These are phyloP conservation scores for Aspergillus piperis DNA, from an alignment of 2,329 filamentous ascomycete genomes.

Conservation along the genomic window DNA sequence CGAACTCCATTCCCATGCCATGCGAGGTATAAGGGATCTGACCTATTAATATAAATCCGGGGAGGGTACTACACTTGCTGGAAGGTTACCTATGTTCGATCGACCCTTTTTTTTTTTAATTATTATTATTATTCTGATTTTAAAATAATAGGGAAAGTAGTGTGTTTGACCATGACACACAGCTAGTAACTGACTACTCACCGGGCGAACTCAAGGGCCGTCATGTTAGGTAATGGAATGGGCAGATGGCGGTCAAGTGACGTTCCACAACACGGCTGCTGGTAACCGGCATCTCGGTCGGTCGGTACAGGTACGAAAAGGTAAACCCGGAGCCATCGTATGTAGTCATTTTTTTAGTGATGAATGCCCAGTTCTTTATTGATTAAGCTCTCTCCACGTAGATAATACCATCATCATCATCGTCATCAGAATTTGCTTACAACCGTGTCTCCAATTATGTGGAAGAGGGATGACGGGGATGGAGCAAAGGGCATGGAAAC, in stretches of 20 bases:
- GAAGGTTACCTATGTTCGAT: too few relatives aligned
- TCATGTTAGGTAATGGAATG: conserved; percentile 23
- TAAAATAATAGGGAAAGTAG: too few relatives aligned
- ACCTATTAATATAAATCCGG: background rate
- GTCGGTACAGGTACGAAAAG: conserved; percentile 9
- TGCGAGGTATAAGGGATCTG: background rate
- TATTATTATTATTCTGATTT: too few relatives aligned
- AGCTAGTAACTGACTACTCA: background rate
- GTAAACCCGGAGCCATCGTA: too few relatives aligned
- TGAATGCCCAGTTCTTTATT: too few relatives aligned
- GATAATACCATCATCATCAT: too few relatives aligned
- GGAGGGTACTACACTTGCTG: background rate
- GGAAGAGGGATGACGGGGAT: background rate
- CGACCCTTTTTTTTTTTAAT: background rate
- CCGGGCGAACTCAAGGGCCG: conserved; percentile 4
- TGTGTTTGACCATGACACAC: too few relatives aligned
- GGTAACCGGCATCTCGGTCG: conserved; percentile 23
- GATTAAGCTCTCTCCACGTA: too few relatives aligned
- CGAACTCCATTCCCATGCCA: conserved; percentile 2
- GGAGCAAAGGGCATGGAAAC: too few relatives aligned
- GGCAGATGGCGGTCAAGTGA: conserved; percentile 19
- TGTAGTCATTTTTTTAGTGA: too few relatives aligned
- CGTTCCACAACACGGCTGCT: conserved; percentile 25
- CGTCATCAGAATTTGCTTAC: too few relatives aligned
- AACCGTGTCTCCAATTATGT: too few relatives aligned